Percentiles rank a stretch among this genome's conserved stretches.
These are phyloP conservation scores for Fusarium napiforme DNA, from an alignment of 2,329 filamentous ascomycete species.

Conservation along the genomic window DNA sequence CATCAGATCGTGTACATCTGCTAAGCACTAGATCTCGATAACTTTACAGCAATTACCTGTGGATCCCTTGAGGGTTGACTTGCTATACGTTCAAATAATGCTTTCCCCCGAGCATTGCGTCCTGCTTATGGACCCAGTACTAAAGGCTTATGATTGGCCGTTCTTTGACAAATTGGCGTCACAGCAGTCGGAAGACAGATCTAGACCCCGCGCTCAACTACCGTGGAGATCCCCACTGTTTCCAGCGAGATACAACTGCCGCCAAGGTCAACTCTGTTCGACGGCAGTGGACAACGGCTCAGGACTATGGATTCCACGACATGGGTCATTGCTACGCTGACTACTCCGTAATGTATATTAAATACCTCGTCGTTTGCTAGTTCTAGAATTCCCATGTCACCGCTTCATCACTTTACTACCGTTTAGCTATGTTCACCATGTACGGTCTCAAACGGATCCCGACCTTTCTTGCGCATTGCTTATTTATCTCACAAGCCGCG, in stretches of 20 bases:
- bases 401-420: no score
- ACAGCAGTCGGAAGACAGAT: neutral
- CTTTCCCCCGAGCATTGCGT: no score
- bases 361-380: neutral
- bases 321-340: neutral
- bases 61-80: fast-evolving
- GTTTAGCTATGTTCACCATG: fast-evolving
- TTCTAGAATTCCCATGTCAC: fast-evolving
- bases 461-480: neutral
- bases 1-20: no score
- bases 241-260: fast-evolving
- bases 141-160: neutral
- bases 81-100: no score
- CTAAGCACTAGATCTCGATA: no score
- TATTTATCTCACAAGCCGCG: fast-evolving
- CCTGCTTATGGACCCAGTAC: no score
- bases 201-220: neutral
- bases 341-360: neutral
- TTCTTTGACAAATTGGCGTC: neutral
- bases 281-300: no score
- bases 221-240: neutral
- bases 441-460: fast-evolving
- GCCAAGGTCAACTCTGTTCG: neutral
- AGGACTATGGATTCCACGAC: neutral
- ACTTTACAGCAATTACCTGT: fast-evolving